Evolutionary conservation across 140 eudicot genomes (phyloP), one percentile per base, ranked within the genome.

Genomic region (Cichorium intybus): DNA sequence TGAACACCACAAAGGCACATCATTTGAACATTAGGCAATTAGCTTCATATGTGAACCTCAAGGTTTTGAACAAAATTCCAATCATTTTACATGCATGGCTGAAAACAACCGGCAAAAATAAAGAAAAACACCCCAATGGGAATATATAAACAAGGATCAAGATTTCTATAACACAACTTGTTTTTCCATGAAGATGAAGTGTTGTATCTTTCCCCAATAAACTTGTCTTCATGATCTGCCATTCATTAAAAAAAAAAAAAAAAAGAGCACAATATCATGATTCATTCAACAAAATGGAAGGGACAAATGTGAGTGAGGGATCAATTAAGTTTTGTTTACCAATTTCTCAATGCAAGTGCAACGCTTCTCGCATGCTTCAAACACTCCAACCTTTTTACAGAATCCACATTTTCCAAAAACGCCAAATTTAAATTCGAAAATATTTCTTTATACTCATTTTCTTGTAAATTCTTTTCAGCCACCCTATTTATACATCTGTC

Each of bases 311-410:
- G 53, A 47, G 20, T 5, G 20, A 4, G 24, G 11, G 5, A 6
- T 5, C 16, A 31, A 27, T 34, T 12, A 20, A 12, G 29, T n/a
- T 24, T 3, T 22, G 8, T 16, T 75, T 33, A 72, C 79, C 81
- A 52, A 69, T 76, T 76, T 24, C 65, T 62, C 74, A 82, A 65
- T 62, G 68, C 73, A 59, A 64, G 46, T 5, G 88, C 95, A 76
- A 77, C 78, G 69, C 52, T 61, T 72, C 65, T 77, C 27, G 95
- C 99, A 24, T 56, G 83, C 73, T 62, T 78, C 73, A 88, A 71
- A 56, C 56, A 21, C 61, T 70, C 56, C 23, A 75, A 53, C 43
- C 81, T 49, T 55, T 73, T 71, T 21, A 47, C 80, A 47, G 49
- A 60, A 75, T 84, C 81, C 20, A 39, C 75, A 34, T 72, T 82